Evolutionary conservation across 768 basidiomycete species (phyloP).

Genomic region (Melanogaster broomeanus): DNA sequence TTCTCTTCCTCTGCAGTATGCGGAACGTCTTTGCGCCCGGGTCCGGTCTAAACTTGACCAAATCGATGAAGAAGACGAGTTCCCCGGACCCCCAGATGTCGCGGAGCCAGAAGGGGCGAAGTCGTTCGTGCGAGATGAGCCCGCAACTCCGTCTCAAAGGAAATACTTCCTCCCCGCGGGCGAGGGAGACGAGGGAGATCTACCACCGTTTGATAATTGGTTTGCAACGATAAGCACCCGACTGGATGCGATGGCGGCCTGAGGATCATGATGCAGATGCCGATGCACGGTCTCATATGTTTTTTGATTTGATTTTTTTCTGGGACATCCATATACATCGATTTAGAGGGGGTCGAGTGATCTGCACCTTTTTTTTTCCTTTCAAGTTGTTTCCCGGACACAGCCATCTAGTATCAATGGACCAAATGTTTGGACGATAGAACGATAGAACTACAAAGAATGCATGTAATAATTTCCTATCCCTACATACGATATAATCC

Average conservation of each 20-base stretch:
- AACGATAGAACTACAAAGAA: background rate
- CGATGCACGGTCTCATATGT: too few species aligned
- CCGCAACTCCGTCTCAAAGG: background rate
- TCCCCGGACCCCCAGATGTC: background rate
- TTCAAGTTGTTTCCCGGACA: too few species aligned
- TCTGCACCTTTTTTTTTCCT: too few species aligned
- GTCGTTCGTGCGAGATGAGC: background rate
- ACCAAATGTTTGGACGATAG: too few species aligned
- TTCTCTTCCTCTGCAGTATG: background rate
- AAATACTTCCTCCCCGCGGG: background rate
- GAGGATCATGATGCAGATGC: too few species aligned
- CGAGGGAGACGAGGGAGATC: slow-evolving; percentile 9
- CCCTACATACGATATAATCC: background rate
- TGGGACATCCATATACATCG: too few species aligned
- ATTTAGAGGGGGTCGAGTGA: too few species aligned
- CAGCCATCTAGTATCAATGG: too few species aligned
- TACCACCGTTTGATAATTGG: slow-evolving; percentile 19
- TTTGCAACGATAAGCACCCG: too few species aligned
- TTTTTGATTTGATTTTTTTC: too few species aligned
- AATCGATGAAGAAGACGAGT: background rate
- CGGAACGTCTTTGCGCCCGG: background rate
- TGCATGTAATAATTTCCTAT: background rate
- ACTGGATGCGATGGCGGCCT: too few species aligned
- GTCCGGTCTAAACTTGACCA: background rate
- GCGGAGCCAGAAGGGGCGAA: background rate